Evolutionary conservation across 2,329 filamentous ascomycete genomes (phyloP).

Genomic region (Xylariomycetidae sp.): DNA sequence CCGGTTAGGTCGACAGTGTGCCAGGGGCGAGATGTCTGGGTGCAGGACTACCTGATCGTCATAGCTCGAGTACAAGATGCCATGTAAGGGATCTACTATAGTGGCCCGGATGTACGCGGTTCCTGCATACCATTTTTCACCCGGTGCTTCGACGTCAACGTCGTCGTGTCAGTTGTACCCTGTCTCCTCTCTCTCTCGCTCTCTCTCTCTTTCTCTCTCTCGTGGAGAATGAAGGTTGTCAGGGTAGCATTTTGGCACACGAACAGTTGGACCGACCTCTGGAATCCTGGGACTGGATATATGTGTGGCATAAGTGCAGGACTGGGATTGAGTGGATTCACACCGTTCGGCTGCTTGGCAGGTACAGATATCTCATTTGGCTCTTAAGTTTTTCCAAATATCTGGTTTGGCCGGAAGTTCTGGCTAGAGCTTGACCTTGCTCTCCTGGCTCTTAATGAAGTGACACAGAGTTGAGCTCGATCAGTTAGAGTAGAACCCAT

Average conservation of each 20-base stretch:
- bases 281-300: conserved; percentile 15
- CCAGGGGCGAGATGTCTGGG: conserved; percentile 12
- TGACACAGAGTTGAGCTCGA: too few species aligned
- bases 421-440: conserved; percentile 6
- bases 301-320: conserved; percentile 12
- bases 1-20: conserved; percentile 11
- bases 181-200: too few species aligned
- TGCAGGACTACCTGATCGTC: conserved; percentile 12
- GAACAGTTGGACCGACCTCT: conserved; percentile 19
- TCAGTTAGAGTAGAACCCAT: too few species aligned
- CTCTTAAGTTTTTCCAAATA: conserved; percentile 18
- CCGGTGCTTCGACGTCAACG: conserved; percentile 13
- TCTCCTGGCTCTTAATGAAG: conserved; percentile 11
- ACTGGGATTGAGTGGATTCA: conserved; percentile 12
- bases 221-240: conserved; percentile 12
- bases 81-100: conserved; percentile 11
- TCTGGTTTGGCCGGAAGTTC: conserved; percentile 12
- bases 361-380: conserved; percentile 9
- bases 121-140: conserved; percentile 15
- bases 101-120: conserved; percentile 16
- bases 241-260: conserved; percentile 14
- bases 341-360: conserved; percentile 9
- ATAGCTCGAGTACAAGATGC: conserved; percentile 12
- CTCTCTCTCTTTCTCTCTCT: too few species aligned
- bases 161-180: conserved; percentile 11